Percentiles rank a stretch among this genome's conserved stretches.
phyloP scores from a whole-genome alignment of 768 basidiomycete species.

The Coprinopsis cinerea region DNA sequence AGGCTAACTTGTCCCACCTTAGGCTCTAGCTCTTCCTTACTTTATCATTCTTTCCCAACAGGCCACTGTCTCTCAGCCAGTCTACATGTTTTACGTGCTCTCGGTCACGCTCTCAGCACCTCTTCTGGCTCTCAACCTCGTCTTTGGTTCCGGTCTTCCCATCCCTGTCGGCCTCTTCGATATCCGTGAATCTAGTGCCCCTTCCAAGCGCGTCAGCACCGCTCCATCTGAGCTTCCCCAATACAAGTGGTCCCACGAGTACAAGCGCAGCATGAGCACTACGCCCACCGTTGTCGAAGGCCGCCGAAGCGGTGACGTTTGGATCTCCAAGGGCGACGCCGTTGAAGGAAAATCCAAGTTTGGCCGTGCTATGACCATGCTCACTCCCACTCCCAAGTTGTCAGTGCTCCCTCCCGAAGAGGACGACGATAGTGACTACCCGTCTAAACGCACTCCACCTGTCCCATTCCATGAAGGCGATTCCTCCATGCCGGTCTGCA shows the following conservation, averaged over 20 bases:
- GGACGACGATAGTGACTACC: slow-evolving; percentile 37
- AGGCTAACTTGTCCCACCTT: neutral
- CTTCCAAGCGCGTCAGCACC: slow-evolving; percentile 29
- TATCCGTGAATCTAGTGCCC: slow-evolving; percentile 29
- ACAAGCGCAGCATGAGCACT: slow-evolving; percentile 58
- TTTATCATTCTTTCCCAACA: slow-evolving; percentile 39
- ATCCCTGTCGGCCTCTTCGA: slow-evolving; percentile 66
- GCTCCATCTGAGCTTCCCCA: slow-evolving; percentile 37
- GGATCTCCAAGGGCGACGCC: slow-evolving; percentile 70
- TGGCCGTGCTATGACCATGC: slow-evolving; percentile 56
- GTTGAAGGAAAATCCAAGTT: slow-evolving; percentile 59
- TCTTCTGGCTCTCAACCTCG: slow-evolving; percentile 53
- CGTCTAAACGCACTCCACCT: slow-evolving; percentile 52
- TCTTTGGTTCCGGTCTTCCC: slow-evolving; percentile 57
- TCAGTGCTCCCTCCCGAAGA: slow-evolving; percentile 58
- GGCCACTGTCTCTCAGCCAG: slow-evolving; percentile 27
- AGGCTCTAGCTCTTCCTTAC: slow-evolving; percentile 65
- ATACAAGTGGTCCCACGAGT: slow-evolving; percentile 45
- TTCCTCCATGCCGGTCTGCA: slow-evolving; percentile 34
- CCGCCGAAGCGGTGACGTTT: slow-evolving; percentile 68
- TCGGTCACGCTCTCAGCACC: slow-evolving; percentile 68
- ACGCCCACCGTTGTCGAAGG: slow-evolving; percentile 66
- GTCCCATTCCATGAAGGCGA: slow-evolving; percentile 53
- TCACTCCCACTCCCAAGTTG: slow-evolving; percentile 58
- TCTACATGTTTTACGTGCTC: slow-evolving; percentile 49